phyloP scores from a whole-genome alignment of 2,329 filamentous ascomycete genomes.

The Botrytis tulipae region DNA sequence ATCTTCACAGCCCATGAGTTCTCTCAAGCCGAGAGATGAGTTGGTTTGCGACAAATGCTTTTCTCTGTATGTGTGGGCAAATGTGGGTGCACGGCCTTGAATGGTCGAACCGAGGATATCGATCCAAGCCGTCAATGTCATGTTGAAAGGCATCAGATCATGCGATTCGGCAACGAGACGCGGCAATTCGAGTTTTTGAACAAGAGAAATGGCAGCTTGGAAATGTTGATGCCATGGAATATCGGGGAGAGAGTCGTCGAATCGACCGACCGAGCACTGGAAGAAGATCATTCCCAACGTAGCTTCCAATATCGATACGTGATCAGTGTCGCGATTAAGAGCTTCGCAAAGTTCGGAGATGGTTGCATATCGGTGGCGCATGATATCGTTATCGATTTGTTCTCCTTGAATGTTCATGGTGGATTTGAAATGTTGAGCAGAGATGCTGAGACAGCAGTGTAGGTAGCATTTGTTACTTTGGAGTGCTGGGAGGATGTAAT shows the following conservation, averaged over 20 bases:
- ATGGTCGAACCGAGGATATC: constrained; percentile 96
- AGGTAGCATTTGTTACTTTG: constrained; percentile 91
- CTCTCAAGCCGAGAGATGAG: constrained; percentile 69
- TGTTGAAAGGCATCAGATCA: constrained; percentile 68
- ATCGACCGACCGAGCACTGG: constrained; percentile 84
- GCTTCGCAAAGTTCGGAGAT: constrained; percentile 83
- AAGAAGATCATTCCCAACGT: constrained; percentile 95
- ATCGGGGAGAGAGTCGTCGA: constrained; percentile 80
- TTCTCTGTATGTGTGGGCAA: constrained; percentile 92
- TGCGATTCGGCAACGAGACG: constrained; percentile 59
- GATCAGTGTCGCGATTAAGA: constrained; percentile 75
- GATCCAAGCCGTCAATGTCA: constrained; percentile 92
- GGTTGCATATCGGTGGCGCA: constrained; percentile 85
- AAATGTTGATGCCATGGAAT: constrained; percentile 98
- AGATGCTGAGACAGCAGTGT: constrained; percentile 91
- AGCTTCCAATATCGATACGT: constrained; percentile 86
- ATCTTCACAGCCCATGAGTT: constrained; percentile 97
- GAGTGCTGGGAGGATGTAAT: constrained; percentile 82
- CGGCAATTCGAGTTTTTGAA: constrained; percentile 80
- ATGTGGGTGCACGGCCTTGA: constrained; percentile 78
- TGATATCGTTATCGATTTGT: constrained; percentile 84
- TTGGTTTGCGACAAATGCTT: constrained; percentile 74
- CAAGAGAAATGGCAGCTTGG: constrained; percentile 81
- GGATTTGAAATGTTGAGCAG: constrained; percentile 87
- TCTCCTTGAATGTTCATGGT: constrained; percentile 65